Conservation (phyloP, 768 basidiomycete species). For the Gloeostereum incarnatum region DNA sequence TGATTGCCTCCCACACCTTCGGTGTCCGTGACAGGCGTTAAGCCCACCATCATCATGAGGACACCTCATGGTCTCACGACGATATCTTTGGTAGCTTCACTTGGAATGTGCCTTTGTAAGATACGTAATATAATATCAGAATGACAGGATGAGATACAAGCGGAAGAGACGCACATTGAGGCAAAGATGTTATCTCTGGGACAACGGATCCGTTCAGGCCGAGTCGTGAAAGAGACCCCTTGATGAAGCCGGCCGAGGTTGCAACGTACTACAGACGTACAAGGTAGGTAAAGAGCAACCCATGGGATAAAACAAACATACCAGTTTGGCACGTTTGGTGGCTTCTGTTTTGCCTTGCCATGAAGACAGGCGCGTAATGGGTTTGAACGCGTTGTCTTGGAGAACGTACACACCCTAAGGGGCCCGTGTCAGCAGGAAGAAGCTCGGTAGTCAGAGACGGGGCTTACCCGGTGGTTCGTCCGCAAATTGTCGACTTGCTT, state of each 20-base stretch:
- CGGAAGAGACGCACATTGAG: constrained; percentile 56
- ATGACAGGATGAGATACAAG: not conserved
- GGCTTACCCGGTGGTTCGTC: constrained; percentile 85
- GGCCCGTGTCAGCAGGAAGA: not conserved
- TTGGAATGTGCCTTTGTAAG: constrained; percentile 64
- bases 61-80: too few relatives aligned
- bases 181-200: constrained; percentile 72
- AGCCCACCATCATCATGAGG: too few relatives aligned
- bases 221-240: constrained; percentile 70
- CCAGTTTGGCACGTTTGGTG: constrained; percentile 59
- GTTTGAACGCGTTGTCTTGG: constrained; percentile 87
- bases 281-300: not conserved
- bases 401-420: constrained; percentile 84
- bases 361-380: constrained; percentile 72
- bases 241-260: constrained; percentile 76
- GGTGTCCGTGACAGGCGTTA: too few relatives aligned
- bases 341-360: constrained; percentile 73
- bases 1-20: too few relatives aligned
- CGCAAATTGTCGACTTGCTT: constrained; percentile 94
- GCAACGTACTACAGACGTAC: constrained; percentile 61
- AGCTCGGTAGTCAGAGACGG: not conserved
- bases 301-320: constrained; percentile 30
- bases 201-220: constrained; percentile 69
- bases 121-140: too few relatives aligned
- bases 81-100: constrained; percentile 73